Conservation (phyloP, 169 alveolate genomes). For the Cryptosporidium felis region DNA sequence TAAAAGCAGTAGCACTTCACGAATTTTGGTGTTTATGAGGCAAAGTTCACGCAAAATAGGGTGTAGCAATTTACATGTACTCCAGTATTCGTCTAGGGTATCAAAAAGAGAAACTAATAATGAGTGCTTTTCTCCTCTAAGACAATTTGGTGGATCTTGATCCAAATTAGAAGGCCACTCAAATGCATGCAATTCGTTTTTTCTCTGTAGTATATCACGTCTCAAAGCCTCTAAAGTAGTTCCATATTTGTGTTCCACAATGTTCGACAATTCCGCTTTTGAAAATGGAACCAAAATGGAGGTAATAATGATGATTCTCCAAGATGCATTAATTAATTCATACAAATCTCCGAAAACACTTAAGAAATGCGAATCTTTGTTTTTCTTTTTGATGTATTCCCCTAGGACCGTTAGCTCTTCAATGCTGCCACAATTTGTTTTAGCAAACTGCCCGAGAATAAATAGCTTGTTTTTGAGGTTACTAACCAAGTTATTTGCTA, state of each 20-base stretch:
- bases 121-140: conserved; percentile 5
- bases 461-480: conserved; percentile 11
- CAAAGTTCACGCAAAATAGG: conserved; percentile 48
- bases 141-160: not conserved
- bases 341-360: conserved; percentile 34
- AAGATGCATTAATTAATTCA: conserved; percentile 41
- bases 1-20: not conserved
- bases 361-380: not conserved
- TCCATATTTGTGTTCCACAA: conserved; percentile 61
- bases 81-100: conserved; percentile 69
- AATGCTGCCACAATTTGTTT: not conserved
- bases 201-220: conserved; percentile 17
- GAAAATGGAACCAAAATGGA: conserved; percentile 66
- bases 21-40: not conserved
- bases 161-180: conserved; percentile 16
- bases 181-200: conserved; percentile 8
- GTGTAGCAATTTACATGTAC: conserved; percentile 24
- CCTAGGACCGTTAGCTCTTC: not conserved
- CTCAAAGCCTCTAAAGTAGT: conserved; percentile 60
- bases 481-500: not conserved
- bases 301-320: conserved; percentile 49
- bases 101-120: conserved; percentile 46
- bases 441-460: not conserved
- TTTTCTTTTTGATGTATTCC: not conserved
- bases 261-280: conserved; percentile 25